Evolutionary conservation across 106 monocot species (phyloP).

Genomic region (Dactylorhiza incarnata): DNA sequence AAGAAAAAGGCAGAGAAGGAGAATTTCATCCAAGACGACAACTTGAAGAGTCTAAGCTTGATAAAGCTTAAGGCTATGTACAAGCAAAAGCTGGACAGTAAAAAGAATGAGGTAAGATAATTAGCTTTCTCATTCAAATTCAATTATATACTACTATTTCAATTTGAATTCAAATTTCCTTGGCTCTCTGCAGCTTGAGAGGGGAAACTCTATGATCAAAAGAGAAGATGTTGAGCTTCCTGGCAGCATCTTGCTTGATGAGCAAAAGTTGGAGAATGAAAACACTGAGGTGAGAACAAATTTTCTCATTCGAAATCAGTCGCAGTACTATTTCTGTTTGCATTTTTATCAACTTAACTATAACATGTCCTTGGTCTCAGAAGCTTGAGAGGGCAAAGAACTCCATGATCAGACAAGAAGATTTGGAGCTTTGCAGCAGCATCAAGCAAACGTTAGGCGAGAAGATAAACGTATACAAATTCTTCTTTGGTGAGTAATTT

Average conservation of each 20-base stretch:
- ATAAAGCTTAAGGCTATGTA: neutral
- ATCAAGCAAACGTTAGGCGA: neutral
- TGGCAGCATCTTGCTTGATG: too few relatives aligned
- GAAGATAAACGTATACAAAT: neutral
- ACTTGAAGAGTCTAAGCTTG: conserved; percentile 1
- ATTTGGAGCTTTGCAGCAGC: neutral
- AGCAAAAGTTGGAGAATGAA: too few relatives aligned
- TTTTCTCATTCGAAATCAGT: too few relatives aligned
- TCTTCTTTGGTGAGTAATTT: neutral
- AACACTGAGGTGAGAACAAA: too few relatives aligned
- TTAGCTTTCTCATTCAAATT: neutral
- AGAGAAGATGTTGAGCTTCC: too few relatives aligned
- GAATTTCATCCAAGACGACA: neutral
- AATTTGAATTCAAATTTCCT: neutral
- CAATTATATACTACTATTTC: neutral
- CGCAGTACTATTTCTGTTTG: too few relatives aligned
- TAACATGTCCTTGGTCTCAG: neutral
- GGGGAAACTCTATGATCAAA: neutral
- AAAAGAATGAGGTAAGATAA: neutral
- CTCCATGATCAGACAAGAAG: neutral
- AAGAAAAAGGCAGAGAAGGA: neutral
- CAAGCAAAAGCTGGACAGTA: neutral
- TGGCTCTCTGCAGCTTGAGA: neutral
- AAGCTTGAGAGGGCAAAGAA: too few relatives aligned
- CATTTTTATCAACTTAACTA: too few relatives aligned